These are phyloP conservation scores for Gastrodia elata DNA, from an alignment of 106 monocot species.

Conservation along the genomic window DNA sequence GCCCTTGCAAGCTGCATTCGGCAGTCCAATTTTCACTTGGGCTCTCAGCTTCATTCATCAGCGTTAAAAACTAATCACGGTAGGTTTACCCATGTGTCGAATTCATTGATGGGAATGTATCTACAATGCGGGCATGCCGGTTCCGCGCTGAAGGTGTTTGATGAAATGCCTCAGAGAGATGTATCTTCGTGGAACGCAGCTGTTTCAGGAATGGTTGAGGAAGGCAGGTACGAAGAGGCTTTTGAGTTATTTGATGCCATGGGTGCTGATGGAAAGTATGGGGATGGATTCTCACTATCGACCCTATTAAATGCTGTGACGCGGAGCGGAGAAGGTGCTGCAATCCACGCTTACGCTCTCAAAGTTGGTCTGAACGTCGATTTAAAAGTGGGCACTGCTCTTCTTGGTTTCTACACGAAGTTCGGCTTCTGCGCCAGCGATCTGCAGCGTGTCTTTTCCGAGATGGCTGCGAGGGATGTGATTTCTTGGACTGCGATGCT, in stretches of 20 bases:
- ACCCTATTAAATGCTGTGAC: conserved; percentile 46
- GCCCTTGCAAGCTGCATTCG: conserved; percentile 53
- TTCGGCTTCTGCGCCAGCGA: conserved; percentile 44
- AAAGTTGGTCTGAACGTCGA: conserved; percentile 73
- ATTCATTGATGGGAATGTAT: conserved; percentile 63
- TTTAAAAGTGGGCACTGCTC: conserved; percentile 64
- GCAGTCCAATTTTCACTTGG: conserved; percentile 19
- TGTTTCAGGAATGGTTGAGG: conserved; percentile 53
- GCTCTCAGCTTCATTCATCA: conserved; percentile 49
- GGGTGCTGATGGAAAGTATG: conserved; percentile 31
- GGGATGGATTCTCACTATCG: conserved; percentile 63
- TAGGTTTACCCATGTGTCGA: conserved; percentile 35
- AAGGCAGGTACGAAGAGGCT: conserved; percentile 32
- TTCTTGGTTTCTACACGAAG: conserved; percentile 57
- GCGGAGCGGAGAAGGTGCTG: conserved; percentile 31
- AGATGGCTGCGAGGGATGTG: conserved; percentile 61
- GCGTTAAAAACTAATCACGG: conserved; percentile 25
- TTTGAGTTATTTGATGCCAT: conserved; percentile 52
- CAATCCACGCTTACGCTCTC: conserved; percentile 56
- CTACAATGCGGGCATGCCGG: conserved; percentile 20
- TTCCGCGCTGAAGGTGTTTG: conserved; percentile 36
- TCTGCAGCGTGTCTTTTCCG: conserved; percentile 41
- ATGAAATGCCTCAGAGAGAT: conserved; percentile 42
- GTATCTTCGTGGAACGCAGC: conserved; percentile 81
- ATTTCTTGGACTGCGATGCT: conserved; percentile 75